Evolutionary conservation across 176 grass and related monocot genomes (phyloP).

Genomic region (Rhipidocladum racemiflorum): DNA sequence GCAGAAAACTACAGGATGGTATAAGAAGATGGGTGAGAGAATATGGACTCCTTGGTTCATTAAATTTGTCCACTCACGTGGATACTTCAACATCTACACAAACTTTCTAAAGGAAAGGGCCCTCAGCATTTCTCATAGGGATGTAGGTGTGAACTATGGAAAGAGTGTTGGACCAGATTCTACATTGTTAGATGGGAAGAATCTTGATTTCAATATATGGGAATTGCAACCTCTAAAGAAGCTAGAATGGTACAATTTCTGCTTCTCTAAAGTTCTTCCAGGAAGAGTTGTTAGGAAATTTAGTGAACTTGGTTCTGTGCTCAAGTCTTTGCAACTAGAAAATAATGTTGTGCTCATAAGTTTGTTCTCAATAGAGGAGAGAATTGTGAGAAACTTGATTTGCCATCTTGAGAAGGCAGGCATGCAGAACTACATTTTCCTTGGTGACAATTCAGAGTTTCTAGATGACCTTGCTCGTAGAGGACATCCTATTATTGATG

Average conservation of each 20-base stretch:
- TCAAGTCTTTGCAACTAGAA: conserved; percentile 53
- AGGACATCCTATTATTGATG: conserved; percentile 82
- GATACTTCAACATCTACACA: conserved; percentile 96
- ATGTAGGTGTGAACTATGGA: conserved; percentile 91
- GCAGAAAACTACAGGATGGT: conserved; percentile 97
- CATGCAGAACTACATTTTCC: conserved; percentile 61
- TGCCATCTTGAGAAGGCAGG: conserved; percentile 79
- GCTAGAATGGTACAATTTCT: conserved; percentile 85
- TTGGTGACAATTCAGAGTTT: conserved; percentile 62
- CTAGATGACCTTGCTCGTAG: conserved; percentile 71
- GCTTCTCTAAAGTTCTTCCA: conserved; percentile 61
- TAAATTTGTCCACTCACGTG: conserved; percentile 84
- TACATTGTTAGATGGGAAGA: conserved; percentile 58
- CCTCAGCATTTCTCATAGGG: conserved; percentile 84
- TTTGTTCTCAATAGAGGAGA: conserved; percentile 51
- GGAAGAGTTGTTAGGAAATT: conserved; percentile 58
- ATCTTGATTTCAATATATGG: conserved; percentile 67
- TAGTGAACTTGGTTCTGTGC: conserved; percentile 60
- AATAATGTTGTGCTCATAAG: conserved; percentile 61
- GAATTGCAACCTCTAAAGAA: conserved; percentile 52
- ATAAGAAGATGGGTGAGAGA: conserved; percentile 92
- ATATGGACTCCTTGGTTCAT: conserved; percentile 99
- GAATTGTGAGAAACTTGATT: conserved; percentile 70
- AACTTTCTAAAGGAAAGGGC: conserved; percentile 83
- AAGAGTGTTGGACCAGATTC: conserved; percentile 94